phyloP scores from a whole-genome alignment of 2,329 filamentous ascomycete genomes.

The Pestalotiopsis sp. region DNA sequence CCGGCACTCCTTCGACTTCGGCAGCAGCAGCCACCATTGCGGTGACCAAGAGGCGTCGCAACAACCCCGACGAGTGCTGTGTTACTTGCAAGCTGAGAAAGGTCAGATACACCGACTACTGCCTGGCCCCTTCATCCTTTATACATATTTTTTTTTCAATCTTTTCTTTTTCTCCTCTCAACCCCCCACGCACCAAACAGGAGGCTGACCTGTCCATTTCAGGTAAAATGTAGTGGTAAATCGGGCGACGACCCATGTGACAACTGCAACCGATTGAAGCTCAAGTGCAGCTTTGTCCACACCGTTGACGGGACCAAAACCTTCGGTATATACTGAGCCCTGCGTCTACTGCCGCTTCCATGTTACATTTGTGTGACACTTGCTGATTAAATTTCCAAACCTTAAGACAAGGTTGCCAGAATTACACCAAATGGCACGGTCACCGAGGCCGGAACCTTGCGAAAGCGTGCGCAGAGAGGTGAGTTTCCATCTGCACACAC shows the following conservation, averaged over 20 bases:
- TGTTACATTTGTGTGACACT: neutral
- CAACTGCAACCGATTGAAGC: constrained; percentile 39
- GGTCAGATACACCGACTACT: constrained; percentile 24
- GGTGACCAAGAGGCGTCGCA: constrained; percentile 10
- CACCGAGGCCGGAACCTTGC: constrained; percentile 43
- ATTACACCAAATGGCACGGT: constrained; percentile 42
- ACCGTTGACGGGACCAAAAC: constrained; percentile 11
- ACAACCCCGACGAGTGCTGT: constrained; percentile 29
- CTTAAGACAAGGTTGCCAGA: constrained; percentile 35
- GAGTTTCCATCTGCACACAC: neutral
- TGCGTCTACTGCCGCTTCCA: neutral
- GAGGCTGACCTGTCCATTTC: neutral
- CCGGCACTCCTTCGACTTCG: neutral
- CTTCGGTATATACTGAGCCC: constrained; percentile 1
- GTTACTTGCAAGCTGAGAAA: constrained; percentile 39
- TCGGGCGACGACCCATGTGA: constrained; percentile 37
- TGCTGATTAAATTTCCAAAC: neutral
- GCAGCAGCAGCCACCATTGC: neutral
- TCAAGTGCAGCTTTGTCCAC: constrained; percentile 37
- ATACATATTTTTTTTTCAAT: neutral
- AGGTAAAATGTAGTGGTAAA: constrained; percentile 47
- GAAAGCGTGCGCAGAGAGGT: constrained; percentile 42
- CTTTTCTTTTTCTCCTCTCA: neutral
- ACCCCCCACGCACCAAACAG: neutral
- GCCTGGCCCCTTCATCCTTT: neutral